These are phyloP conservation scores for Castanospermum australe DNA, from an alignment of 306 rosid species.

Conservation along the genomic window DNA sequence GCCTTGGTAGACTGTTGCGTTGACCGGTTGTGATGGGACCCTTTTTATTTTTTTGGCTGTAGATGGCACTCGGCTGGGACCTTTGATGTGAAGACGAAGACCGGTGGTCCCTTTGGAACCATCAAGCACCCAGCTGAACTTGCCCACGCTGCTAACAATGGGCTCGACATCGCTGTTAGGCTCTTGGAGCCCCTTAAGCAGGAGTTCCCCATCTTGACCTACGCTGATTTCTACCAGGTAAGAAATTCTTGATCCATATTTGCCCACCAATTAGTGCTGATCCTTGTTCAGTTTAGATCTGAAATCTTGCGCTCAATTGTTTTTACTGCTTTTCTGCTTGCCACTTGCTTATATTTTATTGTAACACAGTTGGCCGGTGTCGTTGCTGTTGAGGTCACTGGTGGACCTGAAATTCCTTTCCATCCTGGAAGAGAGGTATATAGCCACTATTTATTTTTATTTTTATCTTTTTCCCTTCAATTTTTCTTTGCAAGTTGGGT, in stretches of 20 bases:
- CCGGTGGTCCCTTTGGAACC: constrained; percentile 98
- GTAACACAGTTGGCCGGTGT: constrained; percentile 75
- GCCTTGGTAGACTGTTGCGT: background rate
- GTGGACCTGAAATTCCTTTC: constrained; percentile 97
- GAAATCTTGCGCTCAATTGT: rapidly evolving
- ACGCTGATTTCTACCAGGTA: constrained; percentile 95
- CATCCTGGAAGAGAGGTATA: constrained; percentile 93
- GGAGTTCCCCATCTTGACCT: constrained; percentile 65
- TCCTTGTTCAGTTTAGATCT: background rate
- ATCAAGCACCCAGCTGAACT: constrained; percentile 61
- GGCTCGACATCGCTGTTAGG: constrained; percentile 91
- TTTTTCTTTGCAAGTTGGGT: background rate
- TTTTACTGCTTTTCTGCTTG: background rate
- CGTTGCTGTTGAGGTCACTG: constrained; percentile 90
- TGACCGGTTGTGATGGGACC: background rate
- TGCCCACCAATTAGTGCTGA: background rate
- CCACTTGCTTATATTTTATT: background rate
- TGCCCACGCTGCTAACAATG: constrained; percentile 78
- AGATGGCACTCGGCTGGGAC: constrained; percentile 99
- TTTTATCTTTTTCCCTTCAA: background rate
- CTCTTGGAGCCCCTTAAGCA: constrained; percentile 88
- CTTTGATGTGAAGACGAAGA: constrained; percentile 56
- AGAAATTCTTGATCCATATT: rapidly evolving
- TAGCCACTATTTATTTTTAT: background rate
- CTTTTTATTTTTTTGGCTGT: background rate